A percentile compares a stretch with the other conserved stretches of the same genome.
Evolutionary conservation across 169 alveolate species (phyloP).

Genomic region (Plasmodium gallinaceum): DNA sequence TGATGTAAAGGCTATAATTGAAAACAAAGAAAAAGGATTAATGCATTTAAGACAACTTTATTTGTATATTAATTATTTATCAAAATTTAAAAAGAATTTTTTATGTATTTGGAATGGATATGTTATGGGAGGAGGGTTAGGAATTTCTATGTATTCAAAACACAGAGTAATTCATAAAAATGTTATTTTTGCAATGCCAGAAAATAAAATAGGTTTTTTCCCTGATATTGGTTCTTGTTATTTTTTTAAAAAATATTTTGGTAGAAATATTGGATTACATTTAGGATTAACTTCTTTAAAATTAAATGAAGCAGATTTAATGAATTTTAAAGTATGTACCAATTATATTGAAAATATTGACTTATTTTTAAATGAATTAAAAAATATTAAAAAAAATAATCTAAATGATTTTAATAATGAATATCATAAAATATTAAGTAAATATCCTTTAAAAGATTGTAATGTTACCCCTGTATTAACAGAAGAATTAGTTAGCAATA

Average conservation of each 20-base stretch:
- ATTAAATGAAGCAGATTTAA: slow-evolving; percentile 50
- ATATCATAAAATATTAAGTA: slow-evolving; percentile 10
- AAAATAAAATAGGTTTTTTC: slow-evolving; percentile 71
- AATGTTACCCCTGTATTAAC: slow-evolving; percentile 32
- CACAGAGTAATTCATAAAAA: slow-evolving; percentile 35
- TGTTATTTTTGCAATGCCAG: slow-evolving; percentile 67
- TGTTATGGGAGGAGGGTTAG: slow-evolving; percentile 76
- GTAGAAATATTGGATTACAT: slow-evolving; percentile 59
- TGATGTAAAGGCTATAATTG: slow-evolving; percentile 54
- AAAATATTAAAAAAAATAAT: slow-evolving; percentile 18
- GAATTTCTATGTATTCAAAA: slow-evolving; percentile 65
- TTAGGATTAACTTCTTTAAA: slow-evolving; percentile 64
- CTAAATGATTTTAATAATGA: slow-evolving; percentile 20
- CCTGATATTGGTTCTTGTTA: slow-evolving; percentile 56
- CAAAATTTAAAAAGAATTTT: slow-evolving; percentile 41
- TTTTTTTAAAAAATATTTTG: slow-evolving; percentile 68
- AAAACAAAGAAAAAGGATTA: slow-evolving; percentile 67
- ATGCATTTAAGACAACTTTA: slow-evolving; percentile 58
- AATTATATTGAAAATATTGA: slow-evolving; percentile 48
- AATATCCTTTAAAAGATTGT: slow-evolving; percentile 20
- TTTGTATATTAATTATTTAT: slow-evolving; percentile 52
- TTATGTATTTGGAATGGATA: slow-evolving; percentile 72
- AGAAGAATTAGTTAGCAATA: slow-evolving; percentile 32
- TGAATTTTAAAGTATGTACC: slow-evolving; percentile 47
- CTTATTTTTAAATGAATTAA: slow-evolving; percentile 19